Conservation (phyloP, 768 basidiomycete species). For the Boletus sp. region DNA sequence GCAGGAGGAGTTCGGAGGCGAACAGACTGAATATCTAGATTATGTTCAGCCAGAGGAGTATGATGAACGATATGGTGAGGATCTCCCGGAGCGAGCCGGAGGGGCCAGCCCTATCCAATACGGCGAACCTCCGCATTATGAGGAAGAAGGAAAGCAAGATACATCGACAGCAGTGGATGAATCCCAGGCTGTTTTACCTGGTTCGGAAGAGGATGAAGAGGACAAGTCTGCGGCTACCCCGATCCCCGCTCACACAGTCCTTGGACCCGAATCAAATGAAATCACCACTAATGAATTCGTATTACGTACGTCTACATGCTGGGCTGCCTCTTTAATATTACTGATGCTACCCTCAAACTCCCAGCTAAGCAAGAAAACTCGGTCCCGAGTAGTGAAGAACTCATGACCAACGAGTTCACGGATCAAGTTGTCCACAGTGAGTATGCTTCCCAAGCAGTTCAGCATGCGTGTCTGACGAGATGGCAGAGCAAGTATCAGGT, state of each 20-base stretch:
- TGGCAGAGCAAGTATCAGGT: slow-evolving; percentile 6
- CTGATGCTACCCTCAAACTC: slow-evolving; percentile 1
- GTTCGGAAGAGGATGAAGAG: slow-evolving; percentile 13
- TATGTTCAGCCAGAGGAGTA: slow-evolving; percentile 34
- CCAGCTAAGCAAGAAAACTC: slow-evolving; percentile 8
- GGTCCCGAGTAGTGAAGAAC: not conserved
- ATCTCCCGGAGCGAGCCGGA: slow-evolving; percentile 29
- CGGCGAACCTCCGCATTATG: slow-evolving; percentile 18
- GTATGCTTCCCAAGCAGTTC: not conserved
- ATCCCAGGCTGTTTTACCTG: slow-evolving; percentile 8
- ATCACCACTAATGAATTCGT: not conserved
- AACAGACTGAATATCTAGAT: slow-evolving; percentile 34
- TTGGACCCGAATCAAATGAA: slow-evolving; percentile 6
- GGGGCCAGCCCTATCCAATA: slow-evolving; percentile 12
- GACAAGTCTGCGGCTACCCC: slow-evolving; percentile 15
- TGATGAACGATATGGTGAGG: slow-evolving; percentile 36
- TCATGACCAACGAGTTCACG: not conserved
- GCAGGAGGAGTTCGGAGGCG: slow-evolving; percentile 24
- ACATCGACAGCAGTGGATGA: slow-evolving; percentile 19
- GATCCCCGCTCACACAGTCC: not conserved
- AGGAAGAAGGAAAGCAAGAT: slow-evolving; percentile 24
- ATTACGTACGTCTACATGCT: slow-evolving; percentile 8
- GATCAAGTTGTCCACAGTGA: slow-evolving; percentile 8
- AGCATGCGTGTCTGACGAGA: slow-evolving; percentile 1
- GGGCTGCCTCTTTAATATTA: not conserved